Conservation (phyloP, 805 yeast genomes). For the Teunomyces lycoperdinae region DNA sequence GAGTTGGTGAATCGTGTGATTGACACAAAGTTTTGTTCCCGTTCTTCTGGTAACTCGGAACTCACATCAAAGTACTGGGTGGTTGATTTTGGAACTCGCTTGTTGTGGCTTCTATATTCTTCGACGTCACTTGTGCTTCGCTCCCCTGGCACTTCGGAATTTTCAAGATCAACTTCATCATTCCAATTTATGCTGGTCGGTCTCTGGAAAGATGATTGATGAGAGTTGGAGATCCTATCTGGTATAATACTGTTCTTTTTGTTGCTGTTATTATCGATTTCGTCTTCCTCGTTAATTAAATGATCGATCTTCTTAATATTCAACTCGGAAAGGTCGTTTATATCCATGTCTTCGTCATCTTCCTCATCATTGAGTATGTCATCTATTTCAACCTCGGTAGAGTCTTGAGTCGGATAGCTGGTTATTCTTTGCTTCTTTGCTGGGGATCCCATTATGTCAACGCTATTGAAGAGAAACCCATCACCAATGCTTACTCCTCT, state of each 20-base stretch:
- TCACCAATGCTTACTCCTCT: neutral
- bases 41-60: conserved; percentile 9
- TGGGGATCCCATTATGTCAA: conserved; percentile 15
- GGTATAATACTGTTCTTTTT: conserved; percentile 1
- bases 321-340: conserved; percentile 38
- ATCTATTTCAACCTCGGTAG: conserved; percentile 7
- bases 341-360: conserved; percentile 22
- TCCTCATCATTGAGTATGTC: conserved; percentile 10
- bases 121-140: neutral
- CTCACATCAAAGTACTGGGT: conserved; percentile 24
- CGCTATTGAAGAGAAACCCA: conserved; percentile 4
- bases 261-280: neutral
- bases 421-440: conserved; percentile 12
- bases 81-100: conserved; percentile 11
- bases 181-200: conserved; percentile 44
- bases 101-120: neutral
- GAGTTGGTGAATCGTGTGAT: conserved; percentile 8
- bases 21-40: conserved; percentile 6
- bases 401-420: neutral
- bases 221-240: conserved; percentile 11
- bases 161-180: conserved; percentile 33
- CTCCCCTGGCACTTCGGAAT: conserved; percentile 13
- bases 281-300: conserved; percentile 27
- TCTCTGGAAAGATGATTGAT: conserved; percentile 32
- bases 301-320: conserved; percentile 38